Base-by-base conservation (phyloP, 805 yeast genomes). In the Ascoidea asiatica region DNA sequence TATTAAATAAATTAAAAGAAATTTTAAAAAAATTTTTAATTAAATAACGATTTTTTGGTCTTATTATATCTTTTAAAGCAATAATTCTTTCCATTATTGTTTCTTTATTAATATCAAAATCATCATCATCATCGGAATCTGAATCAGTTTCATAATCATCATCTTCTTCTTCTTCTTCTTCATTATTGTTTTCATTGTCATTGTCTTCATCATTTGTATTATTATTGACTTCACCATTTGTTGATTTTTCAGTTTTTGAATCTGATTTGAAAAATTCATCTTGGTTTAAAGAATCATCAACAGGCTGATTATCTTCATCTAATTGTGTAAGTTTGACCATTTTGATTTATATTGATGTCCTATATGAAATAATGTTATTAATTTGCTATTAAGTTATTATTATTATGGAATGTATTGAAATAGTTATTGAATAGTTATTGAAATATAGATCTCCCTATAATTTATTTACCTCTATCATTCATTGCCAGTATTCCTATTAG, bases 11-110 rank as follows among this genome's bases (percentile, higher is more conserved):
- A 57, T 59, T 42, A 60, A 60, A 41, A 17, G 65, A 54, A 21
- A 62, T 41, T 37, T 57, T 48, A 48, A 60, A 55, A 21, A 66
- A 41, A 36, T 55, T 49, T 21, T 61, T 46, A 44, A 81, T 52
- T 44, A 57, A 56, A 42, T 70, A 65, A 69, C 97, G 82, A 62
- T 84, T 88, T 53, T 74, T 73, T 54, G 97, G 97, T 41, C 97
- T 86, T 43, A 92, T 69, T 44, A 90, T 84, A 61, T 92, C 97
- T 64, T 81, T 87, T 56, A 92, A 75, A 43, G 99, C 98, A 50
- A 77, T 76, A 51, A 92, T 63, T 75, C 99, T 83, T 56, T 92
- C 97, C 48, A 70, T 64, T 17, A 92, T 52, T 29, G 95, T 80
- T 70, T 92, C 99, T 58, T 80, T 77, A 57, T 79, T 84, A 47